Evolutionary conservation across 2,329 filamentous ascomycete species (phyloP), one percentile per base, ranked within the genome.

Genomic region (Botrytis medusae): DNA sequence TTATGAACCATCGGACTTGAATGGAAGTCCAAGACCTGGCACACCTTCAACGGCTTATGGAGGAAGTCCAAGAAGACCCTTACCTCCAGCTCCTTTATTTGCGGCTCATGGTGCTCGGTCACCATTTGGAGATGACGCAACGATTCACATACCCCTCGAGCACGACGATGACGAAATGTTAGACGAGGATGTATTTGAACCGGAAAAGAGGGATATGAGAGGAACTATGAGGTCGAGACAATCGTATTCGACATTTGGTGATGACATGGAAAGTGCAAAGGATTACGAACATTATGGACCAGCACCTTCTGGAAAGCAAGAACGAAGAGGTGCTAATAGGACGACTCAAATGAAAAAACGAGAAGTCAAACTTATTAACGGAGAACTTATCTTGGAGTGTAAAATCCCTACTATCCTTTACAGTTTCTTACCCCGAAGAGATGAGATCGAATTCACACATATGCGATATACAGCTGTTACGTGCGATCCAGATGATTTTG

Each of bases 391-490:
- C 74, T 87, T 99, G 64, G 96, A 99, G 84, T 98, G 96, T 87
- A 99, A 99, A 84, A 99, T 99, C 77, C 96, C 97, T 0, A 99
- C 96, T 0, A 99, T 98, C 78, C 86, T 99, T 59, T 97, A 98
- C 87, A 97, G 94, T 81, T 99, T 99, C 84, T 85, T 99, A 75
- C 97, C 97, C 0, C 90, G 95, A 25, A 90, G 95, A 74, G 94
- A 98, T 81, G 95, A 97, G 82, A 87, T 95, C 75, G 96, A 99
- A 81, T 99, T 99, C 82, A 99, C 96, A 0, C 95, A 98, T 81
- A 98, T 98, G 95, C 91, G 96, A 71, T 99, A 99, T 82, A 98
- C 95, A 0, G 96, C 96, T 16, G 96, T 97, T n/a, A 99, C 96
- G 2, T 98, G 94, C 82, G 95, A 98, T 80, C 97, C 95, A 0